A percentile compares a stretch with the other conserved stretches of the same genome.
Evolutionary conservation across 768 basidiomycete genomes (phyloP).

Genomic region (Cystobasidium onofrii): DNA sequence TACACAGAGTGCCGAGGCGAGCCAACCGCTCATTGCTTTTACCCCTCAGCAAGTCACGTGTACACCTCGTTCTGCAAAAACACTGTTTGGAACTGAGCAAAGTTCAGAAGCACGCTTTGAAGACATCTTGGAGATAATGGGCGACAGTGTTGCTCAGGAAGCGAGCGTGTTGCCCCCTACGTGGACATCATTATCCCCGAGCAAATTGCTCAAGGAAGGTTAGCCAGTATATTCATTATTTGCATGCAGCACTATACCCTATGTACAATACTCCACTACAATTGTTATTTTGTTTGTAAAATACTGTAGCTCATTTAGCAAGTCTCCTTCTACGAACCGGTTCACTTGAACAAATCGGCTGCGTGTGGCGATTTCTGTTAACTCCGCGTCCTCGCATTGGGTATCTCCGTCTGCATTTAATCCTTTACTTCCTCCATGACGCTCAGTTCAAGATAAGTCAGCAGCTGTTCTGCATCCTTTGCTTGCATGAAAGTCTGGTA

Average conservation of each 20-base stretch:
- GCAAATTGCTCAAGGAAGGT: neutral
- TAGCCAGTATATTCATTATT: neutral
- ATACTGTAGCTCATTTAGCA: neutral
- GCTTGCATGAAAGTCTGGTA: neutral
- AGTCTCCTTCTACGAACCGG: neutral
- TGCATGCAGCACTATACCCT: too few species aligned
- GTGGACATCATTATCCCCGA: neutral
- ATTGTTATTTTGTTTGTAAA: too few species aligned
- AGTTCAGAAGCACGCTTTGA: constrained; percentile 13
- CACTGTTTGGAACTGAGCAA: constrained; percentile 3
- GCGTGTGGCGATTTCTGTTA: too few species aligned
- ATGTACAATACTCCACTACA: too few species aligned
- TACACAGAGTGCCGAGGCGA: neutral
- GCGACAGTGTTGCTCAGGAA: neutral
- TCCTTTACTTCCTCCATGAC: neutral
- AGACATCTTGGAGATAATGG: neutral
- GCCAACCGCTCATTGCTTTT: neutral
- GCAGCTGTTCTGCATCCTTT: neutral
- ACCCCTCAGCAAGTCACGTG: neutral
- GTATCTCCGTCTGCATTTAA: too few species aligned
- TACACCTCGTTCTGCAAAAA: neutral
- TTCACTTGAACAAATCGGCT: too few species aligned
- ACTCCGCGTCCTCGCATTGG: too few species aligned
- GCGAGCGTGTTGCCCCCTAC: neutral
- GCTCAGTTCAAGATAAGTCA: neutral